Evolutionary conservation across 495 filamentous ascomycete genomes (phyloP).

Genomic region (Clohesyomyces aquaticus): DNA sequence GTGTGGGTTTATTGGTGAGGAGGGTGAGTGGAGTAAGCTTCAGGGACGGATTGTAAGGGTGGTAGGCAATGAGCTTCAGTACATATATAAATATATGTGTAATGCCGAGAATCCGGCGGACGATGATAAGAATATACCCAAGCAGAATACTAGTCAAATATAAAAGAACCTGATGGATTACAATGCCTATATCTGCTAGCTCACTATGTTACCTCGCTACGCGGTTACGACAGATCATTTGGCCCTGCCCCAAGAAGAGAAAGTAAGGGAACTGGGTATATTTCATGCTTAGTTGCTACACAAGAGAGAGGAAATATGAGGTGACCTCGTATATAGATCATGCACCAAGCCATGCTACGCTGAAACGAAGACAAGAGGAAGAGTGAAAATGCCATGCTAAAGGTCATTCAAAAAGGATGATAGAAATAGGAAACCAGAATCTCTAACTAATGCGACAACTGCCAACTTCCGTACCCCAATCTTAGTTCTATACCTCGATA

Average conservation of each 20-base stretch:
- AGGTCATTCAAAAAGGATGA: not conserved
- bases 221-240: not conserved
- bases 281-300: too few species aligned
- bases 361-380: not conserved
- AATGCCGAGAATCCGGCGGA: too few species aligned
- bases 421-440: not conserved
- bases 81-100: too few species aligned
- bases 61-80: not conserved
- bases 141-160: not conserved
- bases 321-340: not conserved
- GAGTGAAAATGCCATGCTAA: not conserved
- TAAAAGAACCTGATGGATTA: not conserved
- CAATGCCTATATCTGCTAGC: not conserved
- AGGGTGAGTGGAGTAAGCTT: not conserved
- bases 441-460: not conserved
- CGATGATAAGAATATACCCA: too few species aligned
- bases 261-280: too few species aligned
- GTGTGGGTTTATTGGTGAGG: too few species aligned
- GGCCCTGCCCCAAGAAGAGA: not conserved
- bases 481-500: slow-evolving; percentile 32
- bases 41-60: not conserved
- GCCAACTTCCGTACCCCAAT: not conserved
- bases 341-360: not conserved
- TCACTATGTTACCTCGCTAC: not conserved
- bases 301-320: too few species aligned